Percentiles rank a stretch among this genome's conserved stretches.
phyloP scores from a whole-genome alignment of 768 basidiomycete species.

The Hysterangium stoloniferum region DNA sequence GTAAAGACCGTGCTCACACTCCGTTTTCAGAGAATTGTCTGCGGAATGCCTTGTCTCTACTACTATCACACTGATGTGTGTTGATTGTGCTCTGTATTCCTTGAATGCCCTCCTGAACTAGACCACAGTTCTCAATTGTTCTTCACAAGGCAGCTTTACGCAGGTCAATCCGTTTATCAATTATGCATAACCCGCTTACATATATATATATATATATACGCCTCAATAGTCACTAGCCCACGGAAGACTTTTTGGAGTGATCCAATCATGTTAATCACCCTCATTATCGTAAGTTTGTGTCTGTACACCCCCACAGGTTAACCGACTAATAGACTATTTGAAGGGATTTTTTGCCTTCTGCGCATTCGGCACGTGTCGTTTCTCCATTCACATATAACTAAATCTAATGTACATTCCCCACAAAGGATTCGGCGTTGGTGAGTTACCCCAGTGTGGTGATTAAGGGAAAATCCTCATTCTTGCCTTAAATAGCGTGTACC shows the following conservation, averaged over 20 bases:
- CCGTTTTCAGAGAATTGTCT: conserved; percentile 26
- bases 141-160: conserved; percentile 35
- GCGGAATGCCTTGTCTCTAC: conserved; percentile 37
- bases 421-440: conserved; percentile 6
- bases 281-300: not conserved
- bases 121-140: conserved; percentile 35
- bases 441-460: not conserved
- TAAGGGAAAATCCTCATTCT: no score
- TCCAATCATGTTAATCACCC: not conserved
- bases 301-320: not conserved
- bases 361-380: not conserved
- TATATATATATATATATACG: not conserved
- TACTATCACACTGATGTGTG: conserved; percentile 36
- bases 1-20: not conserved
- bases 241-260: not conserved
- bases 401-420: not conserved
- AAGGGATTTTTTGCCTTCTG: conserved; percentile 3
- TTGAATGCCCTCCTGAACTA: not conserved
- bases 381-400: not conserved
- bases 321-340: not conserved
- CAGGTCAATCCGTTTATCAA: conserved; percentile 18
- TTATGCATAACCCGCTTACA: not conserved
- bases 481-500: conserved; percentile 23
- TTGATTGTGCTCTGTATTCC: not conserved
- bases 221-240: not conserved